These are phyloP conservation scores for Mucor racemosus DNA, from an alignment of 371 early-diverging fungal species.

Conservation along the genomic window DNA sequence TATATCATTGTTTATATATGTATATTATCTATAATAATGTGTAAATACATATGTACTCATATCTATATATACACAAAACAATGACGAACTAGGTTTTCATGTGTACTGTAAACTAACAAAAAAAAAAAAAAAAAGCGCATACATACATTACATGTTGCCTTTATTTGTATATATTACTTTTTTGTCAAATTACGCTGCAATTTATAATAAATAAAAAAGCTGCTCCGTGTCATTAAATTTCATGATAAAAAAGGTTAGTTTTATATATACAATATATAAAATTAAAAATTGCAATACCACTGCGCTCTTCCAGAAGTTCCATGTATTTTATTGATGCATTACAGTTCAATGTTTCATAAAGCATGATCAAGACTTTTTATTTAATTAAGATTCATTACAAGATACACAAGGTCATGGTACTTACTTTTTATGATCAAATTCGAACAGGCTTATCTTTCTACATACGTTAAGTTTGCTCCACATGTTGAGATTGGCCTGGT, in stretches of 20 bases:
- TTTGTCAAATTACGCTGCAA: not conserved
- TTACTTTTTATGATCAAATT: too few species aligned
- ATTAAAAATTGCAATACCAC: not conserved
- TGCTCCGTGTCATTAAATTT: slow-evolving; percentile 1
- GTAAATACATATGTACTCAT: not conserved
- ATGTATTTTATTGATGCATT: too few species aligned
- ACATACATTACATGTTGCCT: not conserved
- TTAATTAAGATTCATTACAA: too few species aligned
- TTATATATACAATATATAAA: not conserved
- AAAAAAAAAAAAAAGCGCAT: not conserved
- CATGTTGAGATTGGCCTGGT: too few species aligned
- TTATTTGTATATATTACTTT: not conserved
- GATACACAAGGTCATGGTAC: too few species aligned
- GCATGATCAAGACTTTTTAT: too few species aligned
- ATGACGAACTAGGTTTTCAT: not conserved
- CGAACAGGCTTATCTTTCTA: too few species aligned
- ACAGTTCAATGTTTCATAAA: too few species aligned
- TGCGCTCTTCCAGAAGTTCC: not conserved
- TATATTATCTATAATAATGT: not conserved
- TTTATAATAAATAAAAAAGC: not conserved
- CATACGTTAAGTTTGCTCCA: too few species aligned
- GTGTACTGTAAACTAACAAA: not conserved
- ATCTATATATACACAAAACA: not conserved
- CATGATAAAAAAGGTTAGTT: too few species aligned
- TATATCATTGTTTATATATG: slow-evolving; percentile 1